phyloP scores from a whole-genome alignment of 306 rosid genomes.

The Gillenia trifoliata region DNA sequence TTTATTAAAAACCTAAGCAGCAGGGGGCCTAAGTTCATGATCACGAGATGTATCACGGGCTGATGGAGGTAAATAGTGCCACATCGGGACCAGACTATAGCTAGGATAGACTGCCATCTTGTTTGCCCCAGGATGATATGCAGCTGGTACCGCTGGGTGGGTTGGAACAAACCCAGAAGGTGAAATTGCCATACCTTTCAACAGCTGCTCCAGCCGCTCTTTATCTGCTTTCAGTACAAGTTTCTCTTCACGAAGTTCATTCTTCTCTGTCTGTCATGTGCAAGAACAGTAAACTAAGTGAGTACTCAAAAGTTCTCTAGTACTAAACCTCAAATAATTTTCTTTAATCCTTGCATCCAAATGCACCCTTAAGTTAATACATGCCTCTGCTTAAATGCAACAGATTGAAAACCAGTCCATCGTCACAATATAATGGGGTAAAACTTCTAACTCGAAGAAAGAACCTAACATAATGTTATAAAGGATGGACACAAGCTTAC shows the following conservation, averaged over 20 bases:
- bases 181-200: constrained; percentile 53
- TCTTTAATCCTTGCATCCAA: neutral
- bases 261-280: constrained; percentile 70
- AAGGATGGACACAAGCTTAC: neutral
- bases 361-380: neutral
- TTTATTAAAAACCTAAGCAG: constrained; percentile 46
- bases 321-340: neutral
- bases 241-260: constrained; percentile 83
- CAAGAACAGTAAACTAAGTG: neutral
- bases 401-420: neutral
- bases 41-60: constrained; percentile 76
- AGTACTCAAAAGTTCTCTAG: neutral
- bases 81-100: constrained; percentile 78
- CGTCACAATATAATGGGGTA: neutral
- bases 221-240: constrained; percentile 62
- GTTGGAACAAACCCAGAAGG: constrained; percentile 66
- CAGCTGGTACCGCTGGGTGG: constrained; percentile 65
- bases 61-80: constrained; percentile 76
- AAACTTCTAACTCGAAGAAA: neutral
- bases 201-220: constrained; percentile 66
- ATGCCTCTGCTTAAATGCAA: neutral
- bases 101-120: constrained; percentile 85
- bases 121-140: constrained; percentile 57
- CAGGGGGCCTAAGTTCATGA: constrained; percentile 98
- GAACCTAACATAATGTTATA: neutral